These are phyloP conservation scores for Camelina laxa DNA, from an alignment of 345 rosid genomes.

Conservation along the genomic window DNA sequence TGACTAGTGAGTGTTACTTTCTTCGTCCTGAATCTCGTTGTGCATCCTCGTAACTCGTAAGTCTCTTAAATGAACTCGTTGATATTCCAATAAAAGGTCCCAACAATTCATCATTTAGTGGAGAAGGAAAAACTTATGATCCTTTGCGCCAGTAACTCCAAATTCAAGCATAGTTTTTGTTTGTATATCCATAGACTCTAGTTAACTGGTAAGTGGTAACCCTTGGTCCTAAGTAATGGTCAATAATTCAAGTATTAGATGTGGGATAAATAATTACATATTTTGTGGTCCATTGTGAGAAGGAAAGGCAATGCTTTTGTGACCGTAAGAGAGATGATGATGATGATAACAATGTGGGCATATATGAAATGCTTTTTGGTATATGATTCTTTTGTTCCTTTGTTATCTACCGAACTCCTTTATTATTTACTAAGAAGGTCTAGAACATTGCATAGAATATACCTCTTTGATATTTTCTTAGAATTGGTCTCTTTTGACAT, in stretches of 20 bases:
- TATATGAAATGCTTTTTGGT: constrained; percentile 33
- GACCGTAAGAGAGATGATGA: constrained; percentile 32
- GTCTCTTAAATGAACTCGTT: constrained; percentile 8
- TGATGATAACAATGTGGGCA: constrained; percentile 41
- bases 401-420: constrained; percentile 28
- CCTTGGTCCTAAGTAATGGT: constrained; percentile 31
- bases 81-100: constrained; percentile 18
- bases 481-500: constrained; percentile 23
- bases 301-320: constrained; percentile 27
- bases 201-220: constrained; percentile 23
- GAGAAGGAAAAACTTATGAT: constrained; percentile 3
- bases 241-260: constrained; percentile 22
- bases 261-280: constrained; percentile 31
- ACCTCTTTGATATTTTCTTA: constrained; percentile 38
- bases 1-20: constrained; percentile 31
- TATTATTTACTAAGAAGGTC: constrained; percentile 17
- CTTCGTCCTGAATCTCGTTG: constrained; percentile 7
- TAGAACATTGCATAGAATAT: constrained; percentile 44
- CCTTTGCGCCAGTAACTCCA: constrained; percentile 10
- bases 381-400: constrained; percentile 42
- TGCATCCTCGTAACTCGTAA: constrained; percentile 30
- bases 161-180: background rate
- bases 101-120: constrained; percentile 1
- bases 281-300: constrained; percentile 41
- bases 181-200: constrained; percentile 22